A percentile compares a stretch with the other conserved stretches of the same genome.
phyloP scores from a whole-genome alignment of 2,329 filamentous ascomycete genomes.

The Fusarium sp. region DNA sequence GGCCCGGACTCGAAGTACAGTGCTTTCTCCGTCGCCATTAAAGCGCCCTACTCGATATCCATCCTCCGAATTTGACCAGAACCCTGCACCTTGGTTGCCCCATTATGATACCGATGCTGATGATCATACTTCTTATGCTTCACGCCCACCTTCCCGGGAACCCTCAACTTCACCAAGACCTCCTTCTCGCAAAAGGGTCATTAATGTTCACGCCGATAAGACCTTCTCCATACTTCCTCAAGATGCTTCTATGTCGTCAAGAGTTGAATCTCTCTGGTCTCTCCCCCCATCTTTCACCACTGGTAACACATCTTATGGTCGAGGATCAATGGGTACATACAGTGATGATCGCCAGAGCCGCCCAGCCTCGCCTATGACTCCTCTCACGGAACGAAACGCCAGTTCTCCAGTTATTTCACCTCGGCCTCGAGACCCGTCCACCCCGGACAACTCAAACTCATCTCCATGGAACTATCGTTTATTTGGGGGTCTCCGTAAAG shows the following conservation, averaged over 20 bases:
- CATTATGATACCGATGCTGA: constrained; percentile 32
- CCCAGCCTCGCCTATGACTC: constrained; percentile 59
- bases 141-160: constrained; percentile 28
- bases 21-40: constrained; percentile 30
- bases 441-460: constrained; percentile 32
- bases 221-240: constrained; percentile 62
- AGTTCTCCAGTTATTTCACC: constrained; percentile 33
- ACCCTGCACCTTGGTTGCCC: constrained; percentile 31
- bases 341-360: constrained; percentile 58
- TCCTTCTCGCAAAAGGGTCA: constrained; percentile 48
- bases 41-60: constrained; percentile 23
- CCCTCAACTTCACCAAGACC: constrained; percentile 40
- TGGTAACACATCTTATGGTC: constrained; percentile 58
- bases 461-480: constrained; percentile 63
- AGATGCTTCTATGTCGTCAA: constrained; percentile 40
- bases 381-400: constrained; percentile 51
- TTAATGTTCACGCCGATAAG: constrained; percentile 64
- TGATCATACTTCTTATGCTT: constrained; percentile 26
- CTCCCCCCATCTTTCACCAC: constrained; percentile 55
- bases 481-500: constrained; percentile 63
- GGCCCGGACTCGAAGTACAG: constrained; percentile 24
- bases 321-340: constrained; percentile 55
- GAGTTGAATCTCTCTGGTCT: constrained; percentile 48
- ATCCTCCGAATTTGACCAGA: constrained; percentile 29
- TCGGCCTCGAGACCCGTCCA: constrained; percentile 23